These are phyloP conservation scores for Euphorbia lathyris DNA, from an alignment of 345 rosid species.

Conservation along the genomic window DNA sequence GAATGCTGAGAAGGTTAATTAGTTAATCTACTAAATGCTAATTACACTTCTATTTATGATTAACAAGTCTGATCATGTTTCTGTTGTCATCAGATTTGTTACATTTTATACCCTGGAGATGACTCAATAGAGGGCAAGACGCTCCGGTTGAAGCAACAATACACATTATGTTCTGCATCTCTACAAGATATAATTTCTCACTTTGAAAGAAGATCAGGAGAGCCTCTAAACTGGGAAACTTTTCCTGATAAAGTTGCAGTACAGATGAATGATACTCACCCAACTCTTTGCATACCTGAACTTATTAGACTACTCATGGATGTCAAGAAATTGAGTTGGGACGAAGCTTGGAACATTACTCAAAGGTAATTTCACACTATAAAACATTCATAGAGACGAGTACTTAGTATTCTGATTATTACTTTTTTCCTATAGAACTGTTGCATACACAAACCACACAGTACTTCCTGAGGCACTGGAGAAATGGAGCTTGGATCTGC, in stretches of 20 bases:
- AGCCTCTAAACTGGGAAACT: conserved; percentile 34
- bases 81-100: conserved; percentile 41
- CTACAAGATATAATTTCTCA: conserved; percentile 47
- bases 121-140: conserved; percentile 46
- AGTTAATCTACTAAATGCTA: not conserved
- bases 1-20: conserved; percentile 45
- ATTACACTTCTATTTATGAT: not conserved
- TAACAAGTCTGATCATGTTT: not conserved
- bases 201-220: conserved; percentile 41
- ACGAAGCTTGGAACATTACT: conserved; percentile 50
- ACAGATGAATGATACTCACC: conserved; percentile 59
- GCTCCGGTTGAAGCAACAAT: conserved; percentile 53
- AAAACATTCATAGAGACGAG: not conserved
- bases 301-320: conserved; percentile 48
- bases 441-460: conserved; percentile 52
- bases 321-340: conserved; percentile 47
- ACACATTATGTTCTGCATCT: conserved; percentile 51
- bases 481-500: conserved; percentile 51
- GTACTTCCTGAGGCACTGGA: conserved; percentile 54
- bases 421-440: conserved; percentile 31
- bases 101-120: conserved; percentile 49
- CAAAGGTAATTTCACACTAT: conserved; percentile 24
- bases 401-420: not conserved
- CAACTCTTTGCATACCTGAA: conserved; percentile 50
- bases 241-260: conserved; percentile 51